Percentiles rank a stretch among this genome's conserved stretches.
Conservation (phyloP, 805 yeast species). For the Candida ponderosae region DNA sequence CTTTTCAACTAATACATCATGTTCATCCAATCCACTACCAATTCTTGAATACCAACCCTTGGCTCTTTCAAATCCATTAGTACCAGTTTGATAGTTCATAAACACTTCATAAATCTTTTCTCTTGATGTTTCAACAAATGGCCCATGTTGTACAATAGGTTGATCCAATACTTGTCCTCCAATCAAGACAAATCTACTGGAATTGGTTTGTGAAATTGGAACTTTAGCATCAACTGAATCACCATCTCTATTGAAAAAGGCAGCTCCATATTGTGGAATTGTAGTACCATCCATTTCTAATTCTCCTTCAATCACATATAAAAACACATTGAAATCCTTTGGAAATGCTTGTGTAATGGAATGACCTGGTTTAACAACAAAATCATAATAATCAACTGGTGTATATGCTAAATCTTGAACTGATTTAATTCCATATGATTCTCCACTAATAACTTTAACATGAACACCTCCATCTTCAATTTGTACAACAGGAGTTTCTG, state of each 20-base stretch:
- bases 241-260: slow-evolving; percentile 67
- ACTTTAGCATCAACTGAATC: slow-evolving; percentile 46
- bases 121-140: slow-evolving; percentile 72
- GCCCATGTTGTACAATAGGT: slow-evolving; percentile 80
- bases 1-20: slow-evolving; percentile 7
- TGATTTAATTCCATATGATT: slow-evolving; percentile 67
- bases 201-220: slow-evolving; percentile 32
- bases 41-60: slow-evolving; percentile 45
- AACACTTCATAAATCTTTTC: slow-evolving; percentile 65
- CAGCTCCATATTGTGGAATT: slow-evolving; percentile 39
- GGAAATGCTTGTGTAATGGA: slow-evolving; percentile 53
- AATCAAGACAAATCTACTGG: slow-evolving; percentile 59
- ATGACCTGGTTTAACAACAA: slow-evolving; percentile 57
- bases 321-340: slow-evolving; percentile 54
- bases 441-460: slow-evolving; percentile 73
- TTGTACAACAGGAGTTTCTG: slow-evolving; percentile 63
- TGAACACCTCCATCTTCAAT: slow-evolving; percentile 51
- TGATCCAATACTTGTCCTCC: slow-evolving; percentile 75
- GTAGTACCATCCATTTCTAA: slow-evolving; percentile 37
- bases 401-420: slow-evolving; percentile 72
- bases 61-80: slow-evolving; percentile 65
- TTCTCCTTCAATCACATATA: slow-evolving; percentile 60
- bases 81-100: slow-evolving; percentile 58
- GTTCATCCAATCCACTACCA: slow-evolving; percentile 26
- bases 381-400: slow-evolving; percentile 70